These are phyloP conservation scores for Corynascus novoguineensis DNA, from an alignment of 495 filamentous ascomycete species.

Conservation along the genomic window DNA sequence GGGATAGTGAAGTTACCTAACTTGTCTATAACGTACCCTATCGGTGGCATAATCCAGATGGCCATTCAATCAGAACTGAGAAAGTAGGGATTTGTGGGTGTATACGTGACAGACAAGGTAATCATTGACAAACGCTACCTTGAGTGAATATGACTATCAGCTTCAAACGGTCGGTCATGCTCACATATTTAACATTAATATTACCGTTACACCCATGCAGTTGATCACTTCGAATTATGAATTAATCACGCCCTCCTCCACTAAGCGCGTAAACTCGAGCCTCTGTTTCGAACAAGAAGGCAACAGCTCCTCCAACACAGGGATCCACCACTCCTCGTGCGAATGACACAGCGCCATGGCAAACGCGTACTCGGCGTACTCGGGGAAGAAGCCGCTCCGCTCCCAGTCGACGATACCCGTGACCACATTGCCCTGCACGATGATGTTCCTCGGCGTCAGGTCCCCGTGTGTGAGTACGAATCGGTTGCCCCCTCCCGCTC, in stretches of 20 bases:
- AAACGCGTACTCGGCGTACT: conserved; percentile 9
- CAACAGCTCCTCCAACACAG: conserved; percentile 9
- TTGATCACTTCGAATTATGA: no score
- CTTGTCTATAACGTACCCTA: no score
- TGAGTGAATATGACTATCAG: no score
- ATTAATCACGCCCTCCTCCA: not conserved
- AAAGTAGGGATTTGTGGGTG: no score
- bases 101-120: no score
- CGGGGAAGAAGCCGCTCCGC: conserved; percentile 6
- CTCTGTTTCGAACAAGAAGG: conserved; percentile 2
- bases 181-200: no score
- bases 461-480: conserved; percentile 11
- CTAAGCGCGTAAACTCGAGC: conserved; percentile 7
- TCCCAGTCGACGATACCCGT: conserved; percentile 10
- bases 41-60: no score
- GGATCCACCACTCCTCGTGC: conserved; percentile 9
- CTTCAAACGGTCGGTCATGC: no score
- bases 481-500: not conserved
- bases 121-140: no score
- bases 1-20: no score
- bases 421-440: not conserved
- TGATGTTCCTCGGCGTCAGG: conserved; percentile 7
- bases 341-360: conserved; percentile 3
- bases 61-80: no score
- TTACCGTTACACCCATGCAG: no score